These are phyloP conservation scores for Cystofilobasidium macerans DNA, from an alignment of 768 basidiomycete species.

Conservation along the genomic window DNA sequence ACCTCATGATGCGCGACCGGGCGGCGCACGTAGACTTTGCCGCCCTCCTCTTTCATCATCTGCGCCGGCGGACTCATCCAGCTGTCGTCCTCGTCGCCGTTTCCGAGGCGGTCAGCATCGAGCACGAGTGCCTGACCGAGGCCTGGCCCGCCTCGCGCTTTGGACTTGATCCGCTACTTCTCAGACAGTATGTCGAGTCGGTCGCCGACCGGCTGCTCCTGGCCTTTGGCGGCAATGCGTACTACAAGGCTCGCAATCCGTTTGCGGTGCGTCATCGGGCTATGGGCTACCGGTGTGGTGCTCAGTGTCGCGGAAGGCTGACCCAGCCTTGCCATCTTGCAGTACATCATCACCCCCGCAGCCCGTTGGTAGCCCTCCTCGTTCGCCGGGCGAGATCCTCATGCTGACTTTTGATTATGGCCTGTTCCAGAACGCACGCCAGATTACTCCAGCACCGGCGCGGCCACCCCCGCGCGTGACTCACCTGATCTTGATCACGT, in stretches of 20 bases:
- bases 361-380: no score
- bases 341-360: no score
- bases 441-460: no score
- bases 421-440: no score
- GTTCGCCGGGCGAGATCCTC: no score
- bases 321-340: no score
- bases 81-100: conserved; percentile 61
- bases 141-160: conserved; percentile 76
- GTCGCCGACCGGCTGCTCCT: conserved; percentile 28
- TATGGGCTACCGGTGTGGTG: no score
- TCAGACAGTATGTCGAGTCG: conserved; percentile 47
- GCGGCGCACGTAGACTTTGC: conserved; percentile 76
- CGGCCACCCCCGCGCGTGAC: no score
- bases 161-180: conserved; percentile 39
- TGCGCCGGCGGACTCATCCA: conserved; percentile 70
- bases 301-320: no score
- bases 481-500: no score
- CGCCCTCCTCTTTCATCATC: conserved; percentile 43
- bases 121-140: conserved; percentile 62
- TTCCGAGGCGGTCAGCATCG: conserved; percentile 69
- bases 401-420: no score
- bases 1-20: conserved; percentile 89
- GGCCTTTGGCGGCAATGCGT: conserved; percentile 23
- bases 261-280: no score
- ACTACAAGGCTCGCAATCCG: conserved; percentile 44